These are phyloP conservation scores for Vanrija pseudolonga DNA, from an alignment of 1,284 basidiomycete species.

Conservation along the genomic window DNA sequence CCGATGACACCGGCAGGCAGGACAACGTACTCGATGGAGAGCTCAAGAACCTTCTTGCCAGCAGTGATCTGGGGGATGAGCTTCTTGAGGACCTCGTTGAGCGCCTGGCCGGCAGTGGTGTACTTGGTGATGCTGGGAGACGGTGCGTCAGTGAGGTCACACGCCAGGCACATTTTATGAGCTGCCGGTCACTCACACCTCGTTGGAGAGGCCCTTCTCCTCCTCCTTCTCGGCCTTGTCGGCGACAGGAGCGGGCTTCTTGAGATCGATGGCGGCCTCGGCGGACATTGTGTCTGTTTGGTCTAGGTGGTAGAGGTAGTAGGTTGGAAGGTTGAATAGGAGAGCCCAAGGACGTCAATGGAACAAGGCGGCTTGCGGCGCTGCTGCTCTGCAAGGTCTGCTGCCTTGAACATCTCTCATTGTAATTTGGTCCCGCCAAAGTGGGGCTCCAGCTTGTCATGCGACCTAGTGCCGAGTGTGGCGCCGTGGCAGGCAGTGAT, in stretches of 20 bases:
- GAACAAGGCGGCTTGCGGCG: background rate
- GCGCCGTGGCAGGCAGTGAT: no score
- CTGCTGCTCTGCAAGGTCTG: background rate
- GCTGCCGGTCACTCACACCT: slow-evolving; percentile 35
- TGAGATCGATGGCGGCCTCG: slow-evolving; percentile 35
- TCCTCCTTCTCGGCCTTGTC: slow-evolving; percentile 36
- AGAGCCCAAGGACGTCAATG: background rate
- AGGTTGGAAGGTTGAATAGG: background rate
- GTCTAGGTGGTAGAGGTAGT: slow-evolving; percentile 2
- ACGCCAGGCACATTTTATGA: background rate
- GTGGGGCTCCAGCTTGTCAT: background rate
- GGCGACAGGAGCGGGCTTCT: slow-evolving; percentile 37
- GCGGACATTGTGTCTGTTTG: slow-evolving; percentile 19
- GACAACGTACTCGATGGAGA: slow-evolving; percentile 66
- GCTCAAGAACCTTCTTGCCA: slow-evolving; percentile 79
- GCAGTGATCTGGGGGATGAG: slow-evolving; percentile 70
- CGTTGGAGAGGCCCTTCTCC: slow-evolving; percentile 47
- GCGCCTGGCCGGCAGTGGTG: slow-evolving; percentile 85
- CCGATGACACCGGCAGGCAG: no score
- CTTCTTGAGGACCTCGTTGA: slow-evolving; percentile 79
- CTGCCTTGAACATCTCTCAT: no score
- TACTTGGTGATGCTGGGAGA: slow-evolving; percentile 50
- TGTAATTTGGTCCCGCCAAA: slow-evolving; percentile 4
- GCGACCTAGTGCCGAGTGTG: background rate
- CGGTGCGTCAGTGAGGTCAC: slow-evolving; percentile 3